Percentiles rank a stretch among this genome's conserved stretches.
These are phyloP conservation scores for Sanghuangporus weigelae DNA, from an alignment of 1,284 basidiomycete species.

Conservation along the genomic window DNA sequence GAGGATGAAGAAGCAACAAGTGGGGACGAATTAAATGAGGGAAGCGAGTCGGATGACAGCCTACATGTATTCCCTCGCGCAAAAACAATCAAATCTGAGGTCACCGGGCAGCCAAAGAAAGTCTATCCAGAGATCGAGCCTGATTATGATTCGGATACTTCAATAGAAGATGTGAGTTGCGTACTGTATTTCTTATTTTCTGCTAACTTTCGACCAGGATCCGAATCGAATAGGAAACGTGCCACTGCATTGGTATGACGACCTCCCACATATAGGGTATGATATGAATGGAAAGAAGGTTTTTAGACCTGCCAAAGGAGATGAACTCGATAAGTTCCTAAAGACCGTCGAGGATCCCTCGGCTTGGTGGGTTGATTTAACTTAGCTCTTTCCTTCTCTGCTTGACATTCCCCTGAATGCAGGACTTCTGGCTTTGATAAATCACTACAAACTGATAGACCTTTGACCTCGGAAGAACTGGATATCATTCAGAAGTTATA, in stretches of 20 bases:
- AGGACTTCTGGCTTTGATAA: conserved; percentile 95
- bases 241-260: conserved; percentile 99
- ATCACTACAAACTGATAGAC: conserved; percentile 80
- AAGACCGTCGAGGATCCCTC: conserved; percentile 90
- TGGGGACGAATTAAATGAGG: conserved; percentile 26
- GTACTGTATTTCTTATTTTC: conserved; percentile 5
- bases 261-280: conserved; percentile 99
- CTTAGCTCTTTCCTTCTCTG: not conserved
- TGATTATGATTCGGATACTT: conserved; percentile 95
- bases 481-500: conserved; percentile 93
- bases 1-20: conserved; percentile 35
- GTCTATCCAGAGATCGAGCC: conserved; percentile 95
- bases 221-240: conserved; percentile 94
- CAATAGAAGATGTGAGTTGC: conserved; percentile 86
- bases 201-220: conserved; percentile 42
- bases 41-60: conserved; percentile 34
- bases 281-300: conserved; percentile 94
- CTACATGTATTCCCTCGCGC: conserved; percentile 54
- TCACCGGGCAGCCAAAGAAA: conserved; percentile 85
- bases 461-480: conserved; percentile 86
- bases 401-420: conserved; percentile 6
- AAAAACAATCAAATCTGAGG: conserved; percentile 67
- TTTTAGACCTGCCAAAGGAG: conserved; percentile 89
- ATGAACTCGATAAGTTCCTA: conserved; percentile 97
- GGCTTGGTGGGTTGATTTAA: conserved; percentile 62